Evolutionary conservation across 108 stramenopile genomes (phyloP).

Genomic region (Pseudonitzschia multistriata): DNA sequence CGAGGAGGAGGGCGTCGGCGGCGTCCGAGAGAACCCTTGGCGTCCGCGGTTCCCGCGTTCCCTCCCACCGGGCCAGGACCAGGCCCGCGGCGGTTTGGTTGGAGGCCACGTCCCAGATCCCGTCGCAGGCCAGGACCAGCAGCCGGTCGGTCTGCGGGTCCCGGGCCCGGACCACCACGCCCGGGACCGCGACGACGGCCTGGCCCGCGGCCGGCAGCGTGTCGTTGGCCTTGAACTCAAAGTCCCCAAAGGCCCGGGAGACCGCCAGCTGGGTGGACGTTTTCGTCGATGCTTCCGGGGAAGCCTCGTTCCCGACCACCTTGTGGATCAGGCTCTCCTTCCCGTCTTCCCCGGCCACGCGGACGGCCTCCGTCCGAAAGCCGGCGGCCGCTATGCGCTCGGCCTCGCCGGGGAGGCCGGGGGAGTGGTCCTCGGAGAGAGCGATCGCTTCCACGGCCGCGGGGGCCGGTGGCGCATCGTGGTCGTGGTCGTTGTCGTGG

Average conservation of each 20-base stretch:
- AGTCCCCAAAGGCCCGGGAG: slow-evolving; percentile 90
- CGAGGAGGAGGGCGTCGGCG: slow-evolving; percentile 66
- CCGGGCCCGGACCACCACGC: slow-evolving; percentile 65
- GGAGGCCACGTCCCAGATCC: slow-evolving; percentile 82
- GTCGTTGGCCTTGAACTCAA: slow-evolving; percentile 84
- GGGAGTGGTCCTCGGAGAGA: slow-evolving; percentile 94
- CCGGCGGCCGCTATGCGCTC: slow-evolving; percentile 80
- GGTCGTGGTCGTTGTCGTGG: background rate
- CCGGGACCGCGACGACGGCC: slow-evolving; percentile 79
- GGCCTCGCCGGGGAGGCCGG: slow-evolving; percentile 68
- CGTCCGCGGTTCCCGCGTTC: slow-evolving; percentile 15
- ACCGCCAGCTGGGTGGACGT: slow-evolving; percentile 61
- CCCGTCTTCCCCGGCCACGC: slow-evolving; percentile 43
- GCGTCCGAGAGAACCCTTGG: slow-evolving; percentile 66
- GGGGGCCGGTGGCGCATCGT: slow-evolving; percentile 10
- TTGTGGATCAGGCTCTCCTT: slow-evolving; percentile 36
- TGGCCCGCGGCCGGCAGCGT: slow-evolving; percentile 51
- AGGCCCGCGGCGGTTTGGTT: slow-evolving; percentile 72
- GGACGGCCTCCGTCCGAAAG: slow-evolving; percentile 44
- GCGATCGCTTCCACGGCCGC: slow-evolving; percentile 14
- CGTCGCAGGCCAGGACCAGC: slow-evolving; percentile 91
- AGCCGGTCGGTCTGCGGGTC: slow-evolving; percentile 48
- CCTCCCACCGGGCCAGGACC: slow-evolving; percentile 45
- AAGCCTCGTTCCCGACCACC: slow-evolving; percentile 24
- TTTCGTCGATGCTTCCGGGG: too few relatives aligned